Evolutionary conservation across 345 rosid genomes (phyloP).

Genomic region (Gossypium raimondii): DNA sequence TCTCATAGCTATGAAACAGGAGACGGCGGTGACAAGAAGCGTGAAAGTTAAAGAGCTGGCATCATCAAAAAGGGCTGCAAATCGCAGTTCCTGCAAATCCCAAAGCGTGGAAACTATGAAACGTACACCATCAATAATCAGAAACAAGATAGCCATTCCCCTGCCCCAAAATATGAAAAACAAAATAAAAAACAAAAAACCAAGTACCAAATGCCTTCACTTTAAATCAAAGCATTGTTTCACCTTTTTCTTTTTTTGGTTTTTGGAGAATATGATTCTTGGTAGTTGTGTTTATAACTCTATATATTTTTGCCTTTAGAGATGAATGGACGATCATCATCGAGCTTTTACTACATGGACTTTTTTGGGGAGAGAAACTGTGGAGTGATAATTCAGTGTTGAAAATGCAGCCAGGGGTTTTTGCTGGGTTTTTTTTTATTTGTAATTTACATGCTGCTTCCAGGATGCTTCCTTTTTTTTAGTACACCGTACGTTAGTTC

Average conservation of each 20-base stretch:
- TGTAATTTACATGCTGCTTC: conserved; percentile 4
- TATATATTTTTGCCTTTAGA: neutral
- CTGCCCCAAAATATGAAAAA: neutral
- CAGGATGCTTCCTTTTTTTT: conserved; percentile 8
- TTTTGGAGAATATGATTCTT: neutral
- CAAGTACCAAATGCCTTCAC: neutral
- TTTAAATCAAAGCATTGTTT: neutral
- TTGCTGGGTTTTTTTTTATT: neutral
- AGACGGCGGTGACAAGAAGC: conserved; percentile 36
- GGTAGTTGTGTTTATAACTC: neutral
- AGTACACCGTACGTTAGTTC: neutral
- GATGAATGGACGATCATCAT: neutral
- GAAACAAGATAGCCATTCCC: conserved; percentile 34
- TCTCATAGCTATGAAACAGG: conserved; percentile 31
- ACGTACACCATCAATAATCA: conserved; percentile 31
- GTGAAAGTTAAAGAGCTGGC: conserved; percentile 30
- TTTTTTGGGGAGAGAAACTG: neutral
- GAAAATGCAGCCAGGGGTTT: neutral
- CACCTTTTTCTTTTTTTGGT: neutral
- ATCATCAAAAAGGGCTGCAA: conserved; percentile 38
- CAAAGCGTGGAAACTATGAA: conserved; percentile 45
- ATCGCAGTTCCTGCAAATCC: conserved; percentile 55
- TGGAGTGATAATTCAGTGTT: neutral
- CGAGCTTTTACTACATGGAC: neutral
- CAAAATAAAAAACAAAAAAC: neutral